Evolutionary conservation across 2,329 filamentous ascomycete species (phyloP).

Genomic region (Grosmannia serpens): DNA sequence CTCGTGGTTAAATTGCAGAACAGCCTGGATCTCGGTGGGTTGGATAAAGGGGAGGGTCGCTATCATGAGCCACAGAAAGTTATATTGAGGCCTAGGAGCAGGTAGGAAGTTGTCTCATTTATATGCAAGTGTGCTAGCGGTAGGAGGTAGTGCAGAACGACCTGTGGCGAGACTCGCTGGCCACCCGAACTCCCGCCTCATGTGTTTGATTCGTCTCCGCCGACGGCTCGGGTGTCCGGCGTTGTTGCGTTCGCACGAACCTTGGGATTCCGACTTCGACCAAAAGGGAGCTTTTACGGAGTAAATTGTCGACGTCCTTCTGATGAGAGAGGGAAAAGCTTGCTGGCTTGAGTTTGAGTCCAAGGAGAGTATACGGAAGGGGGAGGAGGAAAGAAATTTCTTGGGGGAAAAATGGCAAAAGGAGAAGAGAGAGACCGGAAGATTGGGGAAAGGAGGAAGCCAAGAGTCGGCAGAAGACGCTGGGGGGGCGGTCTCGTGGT

Average conservation of each 20-base stretch:
- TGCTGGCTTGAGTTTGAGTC: neutral
- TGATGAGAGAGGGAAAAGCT: neutral
- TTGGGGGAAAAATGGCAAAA: neutral
- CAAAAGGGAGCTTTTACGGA: neutral
- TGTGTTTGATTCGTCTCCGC: neutral
- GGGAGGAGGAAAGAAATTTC: neutral
- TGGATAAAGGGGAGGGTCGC: neutral
- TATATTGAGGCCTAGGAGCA: neutral
- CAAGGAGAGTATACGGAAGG: neutral
- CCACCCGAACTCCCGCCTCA: neutral
- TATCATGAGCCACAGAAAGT: neutral
- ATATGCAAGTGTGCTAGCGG: neutral
- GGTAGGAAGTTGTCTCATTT: neutral
- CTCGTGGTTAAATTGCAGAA: neutral
- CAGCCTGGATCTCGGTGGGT: neutral
- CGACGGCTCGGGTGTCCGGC: neutral
- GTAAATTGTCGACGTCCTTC: neutral
- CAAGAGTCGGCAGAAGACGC: neutral
- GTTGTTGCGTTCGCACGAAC: neutral
- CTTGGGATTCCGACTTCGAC: neutral
- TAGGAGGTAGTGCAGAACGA: neutral
- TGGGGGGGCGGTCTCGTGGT: neutral
- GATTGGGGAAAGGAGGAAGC: neutral
- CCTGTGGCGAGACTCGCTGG: neutral
- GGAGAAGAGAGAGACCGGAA: neutral